Conservation (phyloP, 192 early-diverging fungal genomes). For the Podila clonocystis region DNA sequence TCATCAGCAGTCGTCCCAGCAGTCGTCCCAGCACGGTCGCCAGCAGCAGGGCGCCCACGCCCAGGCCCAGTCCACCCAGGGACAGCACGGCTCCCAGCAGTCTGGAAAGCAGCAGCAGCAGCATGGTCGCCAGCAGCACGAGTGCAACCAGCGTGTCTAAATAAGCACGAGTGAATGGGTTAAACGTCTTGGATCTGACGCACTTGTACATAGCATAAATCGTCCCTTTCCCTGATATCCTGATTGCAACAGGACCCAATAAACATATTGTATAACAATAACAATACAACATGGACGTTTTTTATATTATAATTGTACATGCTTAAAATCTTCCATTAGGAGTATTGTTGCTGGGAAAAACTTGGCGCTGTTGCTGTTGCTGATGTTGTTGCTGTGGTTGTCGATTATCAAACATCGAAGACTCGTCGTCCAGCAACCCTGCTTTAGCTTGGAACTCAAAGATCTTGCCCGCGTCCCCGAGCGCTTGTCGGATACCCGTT, state of each 20-base stretch:
- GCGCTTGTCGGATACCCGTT: slow-evolving; percentile 14
- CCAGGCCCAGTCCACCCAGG: slow-evolving; percentile 1
- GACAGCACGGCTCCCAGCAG: background rate
- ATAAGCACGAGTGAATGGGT: background rate
- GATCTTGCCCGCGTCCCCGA: slow-evolving; percentile 24
- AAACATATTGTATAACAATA: no score
- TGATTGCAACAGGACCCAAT: no score
- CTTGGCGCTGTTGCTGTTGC: background rate
- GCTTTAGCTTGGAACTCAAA: slow-evolving; percentile 19
- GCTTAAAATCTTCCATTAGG: background rate
- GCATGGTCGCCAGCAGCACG: background rate
- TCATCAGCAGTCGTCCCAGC: background rate
- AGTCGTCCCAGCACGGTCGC: background rate
- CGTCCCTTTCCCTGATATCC: no score
- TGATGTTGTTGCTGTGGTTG: slow-evolving; percentile 9
- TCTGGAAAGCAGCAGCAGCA: background rate
- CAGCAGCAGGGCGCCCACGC: background rate
- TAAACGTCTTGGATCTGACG: background rate
- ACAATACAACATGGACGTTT: background rate
- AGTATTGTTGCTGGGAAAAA: background rate
- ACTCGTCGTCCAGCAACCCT: background rate
- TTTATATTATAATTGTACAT: background rate
- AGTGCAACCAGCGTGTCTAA: background rate
- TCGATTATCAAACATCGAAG: background rate
- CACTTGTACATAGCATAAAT: no score